Base-by-base conservation (phyloP, 495 filamentous ascomycete genomes). In the Lophium mytilinum region DNA sequence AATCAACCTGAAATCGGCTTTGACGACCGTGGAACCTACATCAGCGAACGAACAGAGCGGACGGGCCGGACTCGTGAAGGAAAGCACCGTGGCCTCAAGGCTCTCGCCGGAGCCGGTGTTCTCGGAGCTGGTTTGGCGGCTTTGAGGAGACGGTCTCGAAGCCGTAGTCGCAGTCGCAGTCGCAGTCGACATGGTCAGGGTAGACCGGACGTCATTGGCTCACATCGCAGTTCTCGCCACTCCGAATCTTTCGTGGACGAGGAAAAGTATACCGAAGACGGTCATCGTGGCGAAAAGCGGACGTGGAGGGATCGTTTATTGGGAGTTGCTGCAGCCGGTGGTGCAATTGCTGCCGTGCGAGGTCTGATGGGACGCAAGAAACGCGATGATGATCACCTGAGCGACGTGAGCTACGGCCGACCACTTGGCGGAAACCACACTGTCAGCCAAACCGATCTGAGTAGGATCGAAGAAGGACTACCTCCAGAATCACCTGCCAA, bases 301-400 rank as follows among this genome's bases (percentile, higher is more conserved):
- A 62, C 67, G 0, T 80, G 84, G 71, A 79, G 82, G 62, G 80
- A 85, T 64, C 82, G 79, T 54, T 52, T 93, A 0, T 63, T 90
- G 9, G 83, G 81, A 53, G 78, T 82, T 24, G 84, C 81, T 12
- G 89, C 85, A 1, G 72, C 83, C 12, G 69, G 83, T 10, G 90
- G 86, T 21, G 86, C 78, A 39, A 81, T 80, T 17, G 77, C 80
- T 15, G 69, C 90, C 17, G 79, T 82, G 10, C 85, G 82, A 63
- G 84, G 74, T 39, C 77, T 83, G 55, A 80, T 83, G 61, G 82
- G 83, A 58, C 76, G 83, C 52, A 62, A 62, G 12, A 65, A 65
- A 45, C 53, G 54, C 40, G 76, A 81, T 58, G 82, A 89, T 46
- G 75, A 83, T 19, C 80, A 80, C 57, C 6, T 30, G 24, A 76